Percentiles rank a stretch among this genome's conserved stretches.
These are phyloP conservation scores for Trichoderma atroviride DNA, from an alignment of 2,329 filamentous ascomycete genomes.

Conservation along the genomic window DNA sequence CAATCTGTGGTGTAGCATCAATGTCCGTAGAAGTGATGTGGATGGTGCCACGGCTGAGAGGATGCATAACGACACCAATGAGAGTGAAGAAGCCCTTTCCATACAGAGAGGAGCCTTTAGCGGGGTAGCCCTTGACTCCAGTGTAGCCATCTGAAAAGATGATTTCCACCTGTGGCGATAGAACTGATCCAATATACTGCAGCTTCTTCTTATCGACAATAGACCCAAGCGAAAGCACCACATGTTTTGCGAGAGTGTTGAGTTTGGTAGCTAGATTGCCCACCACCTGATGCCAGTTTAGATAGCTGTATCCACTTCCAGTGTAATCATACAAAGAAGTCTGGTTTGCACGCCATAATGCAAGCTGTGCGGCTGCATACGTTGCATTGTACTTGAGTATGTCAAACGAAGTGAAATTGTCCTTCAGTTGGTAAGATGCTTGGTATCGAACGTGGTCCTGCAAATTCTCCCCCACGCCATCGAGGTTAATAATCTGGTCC, in stretches of 20 bases:
- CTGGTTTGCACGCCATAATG: constrained; percentile 6
- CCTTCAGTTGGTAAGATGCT: constrained; percentile 43
- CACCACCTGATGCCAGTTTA: constrained; percentile 3
- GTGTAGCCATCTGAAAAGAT: constrained; percentile 25
- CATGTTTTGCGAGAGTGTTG: not conserved
- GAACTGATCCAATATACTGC: not conserved
- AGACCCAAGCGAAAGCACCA: constrained; percentile 3
- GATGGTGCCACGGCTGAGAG: constrained; percentile 60
- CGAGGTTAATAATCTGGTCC: constrained; percentile 38
- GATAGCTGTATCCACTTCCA: not conserved
- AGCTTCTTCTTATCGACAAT: constrained; percentile 32
- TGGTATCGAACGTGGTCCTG: constrained; percentile 38
- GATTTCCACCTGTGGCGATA: constrained; percentile 2
- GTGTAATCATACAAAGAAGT: constrained; percentile 6
- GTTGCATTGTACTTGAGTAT: constrained; percentile 29
- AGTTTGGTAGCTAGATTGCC: not conserved
- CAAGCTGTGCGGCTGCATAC: constrained; percentile 8
- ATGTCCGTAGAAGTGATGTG: constrained; percentile 54
- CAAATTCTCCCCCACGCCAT: constrained; percentile 45
- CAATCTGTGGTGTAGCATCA: constrained; percentile 51
- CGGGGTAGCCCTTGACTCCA: constrained; percentile 37
- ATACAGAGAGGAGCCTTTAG: constrained; percentile 36
- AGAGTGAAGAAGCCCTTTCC: constrained; percentile 30
- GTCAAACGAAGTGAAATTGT: constrained; percentile 32
- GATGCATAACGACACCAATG: constrained; percentile 61